Base-by-base conservation (phyloP, 2,329 filamentous ascomycete genomes). In the Fusarium compactum region DNA sequence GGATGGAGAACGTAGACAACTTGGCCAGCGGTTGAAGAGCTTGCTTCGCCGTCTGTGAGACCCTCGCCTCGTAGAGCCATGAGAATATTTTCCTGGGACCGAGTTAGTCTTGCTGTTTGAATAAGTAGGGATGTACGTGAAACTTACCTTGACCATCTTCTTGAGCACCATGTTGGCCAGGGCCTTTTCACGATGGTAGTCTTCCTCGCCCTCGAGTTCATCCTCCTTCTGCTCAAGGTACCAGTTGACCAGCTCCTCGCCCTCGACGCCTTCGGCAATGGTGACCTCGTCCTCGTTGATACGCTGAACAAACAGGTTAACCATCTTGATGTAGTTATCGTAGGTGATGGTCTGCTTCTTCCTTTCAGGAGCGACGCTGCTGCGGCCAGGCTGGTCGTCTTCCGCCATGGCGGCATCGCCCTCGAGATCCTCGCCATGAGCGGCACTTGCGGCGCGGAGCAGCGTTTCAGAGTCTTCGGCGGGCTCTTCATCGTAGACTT, bases 181-280 rank as follows among this genome's bases (percentile, higher is more conserved):
- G 5, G 84, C 84, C 77, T 89, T 87, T 82, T 98, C 94, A 18
- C 83, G 84, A 77, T 95, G 87, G 76, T 97, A 86, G 73, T 95
- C 93, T 59, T 97, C 94, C 79, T 97, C 91, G 44, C 85, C 91
- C 38, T 92, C 86, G 63, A 99, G 83, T 77, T 97, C 92, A 20
- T 90, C 88, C 80, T 99, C 96, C 75, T 92, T 92, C 81, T 95
- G 91, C 82, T 98, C 95, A 24, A 98, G 85, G 79, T 97, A 99
- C 94, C 94, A 97, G 53, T 93, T 83, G 32, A 97, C 82, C 32
- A 99, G 85, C 46, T 91, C 91, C 56, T 97, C 91, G 71, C 93
- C 91, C 65, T 94, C 91, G 14, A 98, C 91, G 60, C 96, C 96
- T 72, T 97, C 93, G 43, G 93, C 93, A 0, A 84, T 88, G 14